Conservation (phyloP, 768 basidiomycete species). For the Sporobolomyces roseus region DNA sequence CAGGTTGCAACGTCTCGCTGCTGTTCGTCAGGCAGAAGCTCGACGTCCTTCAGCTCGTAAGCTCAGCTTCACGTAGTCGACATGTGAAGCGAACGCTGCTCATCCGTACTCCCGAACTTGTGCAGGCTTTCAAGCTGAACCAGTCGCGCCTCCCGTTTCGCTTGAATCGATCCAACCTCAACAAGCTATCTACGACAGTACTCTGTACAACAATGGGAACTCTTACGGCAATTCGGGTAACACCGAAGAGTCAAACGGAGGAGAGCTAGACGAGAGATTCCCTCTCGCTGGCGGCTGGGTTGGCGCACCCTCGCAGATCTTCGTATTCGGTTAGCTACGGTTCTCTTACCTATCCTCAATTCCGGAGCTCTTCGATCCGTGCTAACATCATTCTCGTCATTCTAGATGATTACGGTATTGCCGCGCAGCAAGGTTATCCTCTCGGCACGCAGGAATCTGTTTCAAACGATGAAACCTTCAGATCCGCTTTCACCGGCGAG, state of each 20-base stretch:
- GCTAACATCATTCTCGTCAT: too few relatives aligned
- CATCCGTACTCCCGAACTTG: too few relatives aligned
- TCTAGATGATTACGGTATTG: slow-evolving; percentile 21
- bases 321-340: slow-evolving; percentile 17
- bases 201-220: slow-evolving; percentile 1
- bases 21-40: background rate
- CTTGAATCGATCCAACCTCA: background rate
- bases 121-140: slow-evolving; percentile 1
- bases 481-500: slow-evolving; percentile 2
- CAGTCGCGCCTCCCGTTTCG: background rate
- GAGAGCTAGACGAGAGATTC: background rate
- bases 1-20: slow-evolving; percentile 10
- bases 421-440: slow-evolving; percentile 4
- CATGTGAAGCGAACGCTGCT: too few relatives aligned
- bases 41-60: background rate
- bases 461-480: slow-evolving; percentile 3
- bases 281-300: background rate
- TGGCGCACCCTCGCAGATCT: slow-evolving; percentile 17
- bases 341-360: background rate
- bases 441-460: background rate
- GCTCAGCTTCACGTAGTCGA: too few relatives aligned
- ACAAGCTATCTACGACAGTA: background rate
- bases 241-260: background rate
- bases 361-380: background rate
- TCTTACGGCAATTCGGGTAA: background rate